These are phyloP conservation scores for Aristolochia fimbriata DNA, from an alignment of 164 flowering plant genomes.

Conservation along the genomic window DNA sequence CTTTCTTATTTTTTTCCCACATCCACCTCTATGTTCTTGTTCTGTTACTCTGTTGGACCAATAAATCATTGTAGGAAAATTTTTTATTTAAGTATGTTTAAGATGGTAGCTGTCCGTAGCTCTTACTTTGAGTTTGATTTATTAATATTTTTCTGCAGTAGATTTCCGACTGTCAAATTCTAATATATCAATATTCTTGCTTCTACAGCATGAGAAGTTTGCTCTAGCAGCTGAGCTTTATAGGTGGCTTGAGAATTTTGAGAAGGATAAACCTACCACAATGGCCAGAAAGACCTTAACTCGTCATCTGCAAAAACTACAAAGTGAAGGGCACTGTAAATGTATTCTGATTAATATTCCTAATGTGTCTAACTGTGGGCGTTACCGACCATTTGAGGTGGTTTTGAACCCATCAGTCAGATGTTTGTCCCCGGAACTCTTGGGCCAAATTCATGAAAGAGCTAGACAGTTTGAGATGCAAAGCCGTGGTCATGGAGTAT, in stretches of 20 bases:
- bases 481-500: conserved; percentile 38
- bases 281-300: conserved; percentile 68
- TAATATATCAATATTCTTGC: background rate
- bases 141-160: too few relatives aligned
- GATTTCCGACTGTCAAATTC: too few relatives aligned
- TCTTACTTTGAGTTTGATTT: too few relatives aligned
- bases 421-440: conserved; percentile 37
- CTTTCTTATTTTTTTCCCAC: too few relatives aligned
- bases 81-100: too few relatives aligned
- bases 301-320: conserved; percentile 62
- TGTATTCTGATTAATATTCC: conserved; percentile 51
- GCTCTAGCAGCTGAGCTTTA: conserved; percentile 60
- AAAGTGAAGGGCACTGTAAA: conserved; percentile 67
- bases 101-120: too few relatives aligned
- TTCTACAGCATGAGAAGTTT: conserved; percentile 63
- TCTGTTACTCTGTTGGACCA: too few relatives aligned
- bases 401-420: conserved; percentile 72
- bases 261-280: conserved; percentile 52
- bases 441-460: conserved; percentile 64
- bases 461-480: conserved; percentile 63
- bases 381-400: conserved; percentile 42
- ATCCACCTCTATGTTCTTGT: too few relatives aligned
- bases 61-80: too few relatives aligned
- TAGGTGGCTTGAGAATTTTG: conserved; percentile 63
- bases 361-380: conserved; percentile 55